Evolutionary conservation across 257 asterid genomes (phyloP).

Genomic region (Echites panduratus): DNA sequence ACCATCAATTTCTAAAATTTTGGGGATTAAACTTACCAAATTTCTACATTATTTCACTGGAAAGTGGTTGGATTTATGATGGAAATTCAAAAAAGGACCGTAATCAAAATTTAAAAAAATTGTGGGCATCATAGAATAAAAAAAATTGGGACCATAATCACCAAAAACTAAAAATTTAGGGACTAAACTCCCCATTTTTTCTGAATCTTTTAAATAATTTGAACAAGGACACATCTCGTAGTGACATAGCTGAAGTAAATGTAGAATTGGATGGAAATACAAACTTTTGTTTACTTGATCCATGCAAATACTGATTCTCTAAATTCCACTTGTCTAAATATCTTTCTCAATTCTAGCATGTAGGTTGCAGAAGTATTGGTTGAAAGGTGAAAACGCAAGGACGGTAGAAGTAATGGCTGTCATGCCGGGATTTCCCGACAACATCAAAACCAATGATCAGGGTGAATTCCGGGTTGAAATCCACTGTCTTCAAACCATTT

Average conservation of each 20-base stretch:
- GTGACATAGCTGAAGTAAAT: too few species aligned
- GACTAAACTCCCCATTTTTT: too few species aligned
- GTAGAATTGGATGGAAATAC: neutral
- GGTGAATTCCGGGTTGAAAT: constrained; percentile 93
- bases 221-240: neutral
- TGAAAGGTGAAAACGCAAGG: constrained; percentile 76
- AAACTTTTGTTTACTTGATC: neutral
- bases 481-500: constrained; percentile 61
- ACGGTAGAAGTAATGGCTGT: constrained; percentile 58
- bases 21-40: too few species aligned
- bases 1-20: too few species aligned
- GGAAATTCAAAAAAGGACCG: too few species aligned
- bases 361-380: constrained; percentile 77
- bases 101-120: too few species aligned
- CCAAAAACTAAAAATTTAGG: too few species aligned
- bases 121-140: too few species aligned
- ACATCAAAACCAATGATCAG: constrained; percentile 60
- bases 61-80: too few species aligned
- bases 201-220: neutral
- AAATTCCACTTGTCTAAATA: neutral
- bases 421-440: constrained; percentile 83
- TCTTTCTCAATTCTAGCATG: neutral
- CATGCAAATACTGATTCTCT: neutral
- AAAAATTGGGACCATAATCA: too few species aligned
- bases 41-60: too few species aligned